Conservation (phyloP, 352 stramenopile genomes). For the Pilasporangium apinafurcum region DNA sequence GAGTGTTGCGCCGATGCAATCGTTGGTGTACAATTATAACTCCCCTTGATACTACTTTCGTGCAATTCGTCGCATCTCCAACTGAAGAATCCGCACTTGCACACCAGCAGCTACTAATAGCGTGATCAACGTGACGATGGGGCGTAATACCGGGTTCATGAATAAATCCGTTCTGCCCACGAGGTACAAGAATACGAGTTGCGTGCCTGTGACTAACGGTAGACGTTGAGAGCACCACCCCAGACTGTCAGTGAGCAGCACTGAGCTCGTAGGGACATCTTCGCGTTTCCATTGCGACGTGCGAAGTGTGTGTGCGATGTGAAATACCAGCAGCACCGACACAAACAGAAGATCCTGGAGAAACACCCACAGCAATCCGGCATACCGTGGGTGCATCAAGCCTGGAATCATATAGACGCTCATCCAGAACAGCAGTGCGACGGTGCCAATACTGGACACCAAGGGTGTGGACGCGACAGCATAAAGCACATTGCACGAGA, state of each 20-base stretch:
- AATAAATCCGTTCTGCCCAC: slow-evolving; percentile 64
- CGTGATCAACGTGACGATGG: slow-evolving; percentile 52
- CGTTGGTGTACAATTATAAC: too few species aligned
- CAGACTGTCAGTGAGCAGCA: slow-evolving; percentile 45
- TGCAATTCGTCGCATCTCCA: slow-evolving; percentile 51
- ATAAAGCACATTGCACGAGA: slow-evolving; percentile 71
- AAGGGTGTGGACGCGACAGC: slow-evolving; percentile 57
- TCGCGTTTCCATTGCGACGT: slow-evolving; percentile 64
- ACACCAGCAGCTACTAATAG: slow-evolving; percentile 25
- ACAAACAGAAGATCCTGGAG: slow-evolving; percentile 51
- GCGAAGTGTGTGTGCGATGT: slow-evolving; percentile 58
- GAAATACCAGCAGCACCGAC: slow-evolving; percentile 59
- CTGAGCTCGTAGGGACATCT: slow-evolving; percentile 45
- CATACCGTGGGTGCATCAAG: slow-evolving; percentile 69
- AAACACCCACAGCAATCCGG: slow-evolving; percentile 56
- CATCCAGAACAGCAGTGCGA: slow-evolving; percentile 38
- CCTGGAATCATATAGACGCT: slow-evolving; percentile 44
- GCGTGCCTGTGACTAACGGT: slow-evolving; percentile 33
- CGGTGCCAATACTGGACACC: slow-evolving; percentile 50
- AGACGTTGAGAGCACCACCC: slow-evolving; percentile 43
- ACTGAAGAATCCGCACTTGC: slow-evolving; percentile 44
- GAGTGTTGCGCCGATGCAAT: too few species aligned
- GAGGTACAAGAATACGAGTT: slow-evolving; percentile 54
- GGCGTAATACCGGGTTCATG: slow-evolving; percentile 69
- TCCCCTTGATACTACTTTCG: slow-evolving; percentile 23